Percentiles rank a stretch among this genome's conserved stretches.
phyloP scores from a whole-genome alignment of 768 basidiomycete species.

The Psilocybe azurescens region DNA sequence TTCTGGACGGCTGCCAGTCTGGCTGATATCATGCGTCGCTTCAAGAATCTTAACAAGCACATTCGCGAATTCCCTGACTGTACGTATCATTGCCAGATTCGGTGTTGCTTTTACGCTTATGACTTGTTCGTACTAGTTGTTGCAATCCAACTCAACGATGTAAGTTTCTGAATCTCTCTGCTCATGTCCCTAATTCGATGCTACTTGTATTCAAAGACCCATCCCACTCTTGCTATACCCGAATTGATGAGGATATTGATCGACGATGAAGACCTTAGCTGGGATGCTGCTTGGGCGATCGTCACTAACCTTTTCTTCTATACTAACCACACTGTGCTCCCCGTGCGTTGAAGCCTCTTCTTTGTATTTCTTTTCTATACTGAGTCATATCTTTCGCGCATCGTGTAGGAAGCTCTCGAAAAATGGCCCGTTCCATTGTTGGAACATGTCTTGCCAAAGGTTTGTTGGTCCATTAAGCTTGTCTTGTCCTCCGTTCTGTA shows the following conservation, averaged over 20 bases:
- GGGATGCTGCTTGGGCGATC: constrained; percentile 89
- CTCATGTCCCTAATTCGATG: no score
- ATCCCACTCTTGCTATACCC: constrained; percentile 93
- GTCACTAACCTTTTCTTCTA: constrained; percentile 92
- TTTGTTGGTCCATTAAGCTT: no score
- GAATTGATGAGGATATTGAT: constrained; percentile 92
- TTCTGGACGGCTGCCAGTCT: constrained; percentile 93
- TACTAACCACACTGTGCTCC: constrained; percentile 94
- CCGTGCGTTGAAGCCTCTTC: constrained; percentile 48
- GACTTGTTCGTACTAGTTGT: constrained; percentile 53
- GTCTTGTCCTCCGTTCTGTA: no score
- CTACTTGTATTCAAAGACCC: constrained; percentile 70
- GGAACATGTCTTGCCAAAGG: constrained; percentile 83
- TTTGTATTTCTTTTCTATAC: not conserved
- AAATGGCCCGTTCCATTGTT: constrained; percentile 94
- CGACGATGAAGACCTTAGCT: constrained; percentile 89
- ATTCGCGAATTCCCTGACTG: constrained; percentile 85
- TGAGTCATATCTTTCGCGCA: not conserved
- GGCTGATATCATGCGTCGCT: constrained; percentile 89
- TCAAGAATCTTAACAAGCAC: constrained; percentile 86
- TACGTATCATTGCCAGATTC: constrained; percentile 38
- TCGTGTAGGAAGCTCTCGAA: constrained; percentile 73
- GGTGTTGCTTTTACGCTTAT: not conserved
- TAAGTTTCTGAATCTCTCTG: constrained; percentile 35
- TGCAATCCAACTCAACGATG: constrained; percentile 95